phyloP scores from a whole-genome alignment of 768 basidiomycete genomes.

The Naematelia encephala region DNA sequence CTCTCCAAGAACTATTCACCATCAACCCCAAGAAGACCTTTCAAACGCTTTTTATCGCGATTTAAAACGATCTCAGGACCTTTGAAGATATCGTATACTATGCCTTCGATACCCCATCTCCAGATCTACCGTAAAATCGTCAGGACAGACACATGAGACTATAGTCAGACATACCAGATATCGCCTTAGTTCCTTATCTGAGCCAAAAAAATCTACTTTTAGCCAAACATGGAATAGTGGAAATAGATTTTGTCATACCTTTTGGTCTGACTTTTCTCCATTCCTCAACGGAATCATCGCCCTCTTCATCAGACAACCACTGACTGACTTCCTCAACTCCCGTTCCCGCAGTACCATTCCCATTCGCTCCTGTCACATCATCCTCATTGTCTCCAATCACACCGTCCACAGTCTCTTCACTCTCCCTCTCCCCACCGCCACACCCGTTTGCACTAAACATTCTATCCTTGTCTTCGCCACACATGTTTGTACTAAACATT shows the following conservation, averaged over 20 bases:
- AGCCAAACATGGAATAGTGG: no score
- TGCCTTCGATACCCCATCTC: conserved; percentile 66
- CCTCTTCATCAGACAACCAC: conserved; percentile 45
- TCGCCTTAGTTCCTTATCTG: conserved; percentile 66
- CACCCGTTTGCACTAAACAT: no score
- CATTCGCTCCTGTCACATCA: neutral
- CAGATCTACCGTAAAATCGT: conserved; percentile 67
- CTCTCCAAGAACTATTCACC: neutral
- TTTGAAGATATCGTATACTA: conserved; percentile 30
- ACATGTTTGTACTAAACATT: no score
- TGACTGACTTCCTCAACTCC: conserved; percentile 13
- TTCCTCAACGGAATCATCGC: conserved; percentile 51
- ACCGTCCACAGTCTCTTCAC: no score
- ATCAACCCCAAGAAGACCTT: neutral
- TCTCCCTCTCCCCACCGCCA: no score
- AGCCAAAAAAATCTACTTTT: conserved; percentile 8
- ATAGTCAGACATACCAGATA: conserved; percentile 63
- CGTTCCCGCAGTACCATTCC: conserved; percentile 1
- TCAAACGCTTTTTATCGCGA: conserved; percentile 20
- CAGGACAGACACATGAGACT: no score
- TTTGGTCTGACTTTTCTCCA: conserved; percentile 64
- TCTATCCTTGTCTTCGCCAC: no score
- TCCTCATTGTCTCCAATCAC: conserved; percentile 1
- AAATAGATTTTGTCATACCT: no score
- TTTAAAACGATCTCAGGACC: conserved; percentile 28